Base-by-base conservation (phyloP, 495 filamentous ascomycete species). In the Podospora fimiseda region DNA sequence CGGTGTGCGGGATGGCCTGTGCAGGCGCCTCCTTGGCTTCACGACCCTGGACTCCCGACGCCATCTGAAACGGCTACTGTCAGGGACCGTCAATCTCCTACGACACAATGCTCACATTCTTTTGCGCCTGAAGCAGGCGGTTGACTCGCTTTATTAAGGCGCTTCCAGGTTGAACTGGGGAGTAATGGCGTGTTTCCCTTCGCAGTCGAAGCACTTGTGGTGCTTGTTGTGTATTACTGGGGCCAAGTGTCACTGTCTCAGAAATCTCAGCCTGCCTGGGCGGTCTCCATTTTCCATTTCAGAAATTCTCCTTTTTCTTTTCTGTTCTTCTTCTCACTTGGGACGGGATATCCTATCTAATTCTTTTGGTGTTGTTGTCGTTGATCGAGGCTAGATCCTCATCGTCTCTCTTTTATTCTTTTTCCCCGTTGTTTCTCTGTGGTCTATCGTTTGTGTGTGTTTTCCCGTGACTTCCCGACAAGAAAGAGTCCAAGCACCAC, bases 11-110 rank as follows among this genome's bases (percentile, higher is more conserved):
- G 14, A 22, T 55, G 59, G 55, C 50, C 38, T 33, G 52, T 55
- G 59, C 59, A 43, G 51, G 43, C 56, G 56, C 51, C 48, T 43
- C 24, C 36, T 27, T 41, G 46, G 40, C 46, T 44, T 41, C 48
- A 50, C 45, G 43, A 42, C 42, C 62, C 59, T 40, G 44, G 60
- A 53, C 58, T 59, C 69, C 48, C 58, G 62, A 68, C 68, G 55
- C 60, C 55, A 58, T 62, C 63, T 72, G 66, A 73, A 73, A 73
- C 70, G 51, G 56, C 60, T 66, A 50, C 42, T 57, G 70, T 72
- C 60, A 58, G 63, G 61, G 64, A 70, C 56, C 47, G 55, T 48
- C 48, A 51, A 64, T 70, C 69, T 48, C 56, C 43, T 33, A 48
- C 55, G 30, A 53, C 52, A 20, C 48, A 23, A 37, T 48, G 52